Percentiles rank a stretch among this genome's conserved stretches.
Conservation (phyloP, 2,329 filamentous ascomycete species). For the Rasamsonia emersonii region DNA sequence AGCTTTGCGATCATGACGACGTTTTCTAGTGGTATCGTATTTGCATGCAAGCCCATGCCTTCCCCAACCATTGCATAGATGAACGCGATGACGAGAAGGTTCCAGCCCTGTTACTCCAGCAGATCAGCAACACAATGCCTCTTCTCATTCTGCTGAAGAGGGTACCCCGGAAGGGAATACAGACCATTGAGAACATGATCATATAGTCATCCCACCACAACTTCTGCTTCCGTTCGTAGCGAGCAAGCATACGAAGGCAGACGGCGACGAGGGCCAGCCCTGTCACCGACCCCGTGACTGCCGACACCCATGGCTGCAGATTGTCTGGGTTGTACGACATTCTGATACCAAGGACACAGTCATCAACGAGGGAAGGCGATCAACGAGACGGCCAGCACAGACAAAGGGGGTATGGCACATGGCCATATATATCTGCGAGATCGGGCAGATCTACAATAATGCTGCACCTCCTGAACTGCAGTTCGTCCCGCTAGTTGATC, state of each 20-base stretch:
- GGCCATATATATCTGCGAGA: too few relatives aligned
- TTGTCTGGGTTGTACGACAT: too few relatives aligned
- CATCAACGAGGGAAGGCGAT: too few relatives aligned
- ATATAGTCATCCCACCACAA: slow-evolving; percentile 47
- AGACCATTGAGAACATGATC: slow-evolving; percentile 42
- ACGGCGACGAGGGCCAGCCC: slow-evolving; percentile 33
- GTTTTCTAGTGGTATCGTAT: slow-evolving; percentile 25
- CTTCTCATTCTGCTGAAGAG: neutral
- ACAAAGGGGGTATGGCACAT: too few relatives aligned
- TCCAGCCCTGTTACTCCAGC: slow-evolving; percentile 12
- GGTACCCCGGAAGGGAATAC: slow-evolving; percentile 7
- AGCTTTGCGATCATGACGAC: slow-evolving; percentile 24
- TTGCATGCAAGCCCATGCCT: slow-evolving; percentile 43
- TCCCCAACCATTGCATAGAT: slow-evolving; percentile 40
- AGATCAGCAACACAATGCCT: slow-evolving; percentile 1
- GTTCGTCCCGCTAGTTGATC: too few relatives aligned
- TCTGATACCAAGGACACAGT: too few relatives aligned
- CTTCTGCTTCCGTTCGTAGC: slow-evolving; percentile 34
- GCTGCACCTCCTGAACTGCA: too few relatives aligned
- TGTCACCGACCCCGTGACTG: slow-evolving; percentile 35
- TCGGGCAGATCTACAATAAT: too few relatives aligned
- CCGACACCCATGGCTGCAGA: slow-evolving; percentile 37
- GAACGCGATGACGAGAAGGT: slow-evolving; percentile 36
- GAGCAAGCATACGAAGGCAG: slow-evolving; percentile 33
- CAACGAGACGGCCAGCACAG: too few relatives aligned